A percentile compares a stretch with the other conserved stretches of the same genome.
Conservation (phyloP, 169 alveolate species). For the Plasmodium vinckei region DNA sequence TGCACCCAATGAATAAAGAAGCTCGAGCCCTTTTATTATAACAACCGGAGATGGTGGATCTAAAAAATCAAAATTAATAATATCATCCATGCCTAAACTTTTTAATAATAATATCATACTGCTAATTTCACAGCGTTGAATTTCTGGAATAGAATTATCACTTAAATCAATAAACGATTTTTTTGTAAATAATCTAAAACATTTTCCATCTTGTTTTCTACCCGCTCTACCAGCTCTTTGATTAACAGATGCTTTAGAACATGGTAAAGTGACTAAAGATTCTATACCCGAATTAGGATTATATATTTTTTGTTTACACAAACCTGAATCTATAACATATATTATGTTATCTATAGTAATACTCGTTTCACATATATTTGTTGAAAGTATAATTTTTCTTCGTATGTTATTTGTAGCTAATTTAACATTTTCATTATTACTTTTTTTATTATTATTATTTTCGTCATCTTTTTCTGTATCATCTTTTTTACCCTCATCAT, state of each 20-base stretch:
- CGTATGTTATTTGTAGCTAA: conserved; percentile 91
- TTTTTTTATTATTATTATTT: neutral
- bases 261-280: conserved; percentile 97
- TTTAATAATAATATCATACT: conserved; percentile 92
- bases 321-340: conserved; percentile 98
- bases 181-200: conserved; percentile 98
- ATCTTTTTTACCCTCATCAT: neutral
- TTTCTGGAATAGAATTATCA: conserved; percentile 96
- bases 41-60: conserved; percentile 99
- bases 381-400: conserved; percentile 97
- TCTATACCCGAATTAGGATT: conserved; percentile 97
- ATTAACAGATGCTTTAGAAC: conserved; percentile 99
- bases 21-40: conserved; percentile 96
- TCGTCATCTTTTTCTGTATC: neutral
- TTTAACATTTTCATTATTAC: conserved; percentile 2
- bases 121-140: conserved; percentile 96
- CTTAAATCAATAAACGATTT: conserved; percentile 98
- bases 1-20: conserved; percentile 98
- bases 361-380: conserved; percentile 99
- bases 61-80: conserved; percentile 99
- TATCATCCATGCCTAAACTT: conserved; percentile 97
- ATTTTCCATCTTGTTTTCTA: conserved; percentile 98
- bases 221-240: conserved; percentile 99
- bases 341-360: conserved; percentile 98
- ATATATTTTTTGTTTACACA: conserved; percentile 97